Evolutionary conservation across 2,329 filamentous ascomycete genomes (phyloP), one percentile per base, ranked within the genome.

Genomic region (Bimuria novae-zelandiae): DNA sequence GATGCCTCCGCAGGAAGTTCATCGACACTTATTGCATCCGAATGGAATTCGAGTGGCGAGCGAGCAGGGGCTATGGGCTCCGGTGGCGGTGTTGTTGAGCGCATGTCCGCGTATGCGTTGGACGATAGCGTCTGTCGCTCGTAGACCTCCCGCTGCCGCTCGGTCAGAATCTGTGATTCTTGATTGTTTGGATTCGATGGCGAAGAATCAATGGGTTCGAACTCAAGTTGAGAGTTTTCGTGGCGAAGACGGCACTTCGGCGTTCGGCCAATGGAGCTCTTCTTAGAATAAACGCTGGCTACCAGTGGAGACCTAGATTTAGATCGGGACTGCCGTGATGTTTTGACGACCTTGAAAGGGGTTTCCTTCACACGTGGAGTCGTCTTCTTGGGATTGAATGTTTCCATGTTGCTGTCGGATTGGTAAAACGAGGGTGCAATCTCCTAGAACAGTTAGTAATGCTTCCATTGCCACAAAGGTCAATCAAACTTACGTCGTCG

Each of bases 201-300:
- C 0, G 86, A 84, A 11, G 85, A 84, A 25, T 83, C 81, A 41
- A 93, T 87, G 0, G 84, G 76, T 2, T 87, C 84, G 64, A 94
- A 94, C 37, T 89, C 82, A 22, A 95, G 82, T 65, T 95, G 91
- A 0, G 90, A 95, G 71, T 95, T 83, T 56, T 96, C 84, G 62
- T 96, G 91, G 29, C 89, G 84, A 23, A 87, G 77, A 54, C 82
- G 83, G 16, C 81, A 78, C 41, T 80, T 83, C 11, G 73, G 71
- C 44, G 71, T 76, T 23, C 58, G 62, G 39, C 64, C 63, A 12
- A 63, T 49, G 45, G 69, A 52, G 12, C 44, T 45, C 54, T 62
- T 67, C 49, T 59, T 64, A 27, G 51, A 63, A 6, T 49, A 55
- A 23, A 57, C 54, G 25, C 57, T 61, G 0, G 65, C 54, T 0